Evolutionary conservation across 164 flowering plant genomes (phyloP).

Genomic region (Saururus chinensis): DNA sequence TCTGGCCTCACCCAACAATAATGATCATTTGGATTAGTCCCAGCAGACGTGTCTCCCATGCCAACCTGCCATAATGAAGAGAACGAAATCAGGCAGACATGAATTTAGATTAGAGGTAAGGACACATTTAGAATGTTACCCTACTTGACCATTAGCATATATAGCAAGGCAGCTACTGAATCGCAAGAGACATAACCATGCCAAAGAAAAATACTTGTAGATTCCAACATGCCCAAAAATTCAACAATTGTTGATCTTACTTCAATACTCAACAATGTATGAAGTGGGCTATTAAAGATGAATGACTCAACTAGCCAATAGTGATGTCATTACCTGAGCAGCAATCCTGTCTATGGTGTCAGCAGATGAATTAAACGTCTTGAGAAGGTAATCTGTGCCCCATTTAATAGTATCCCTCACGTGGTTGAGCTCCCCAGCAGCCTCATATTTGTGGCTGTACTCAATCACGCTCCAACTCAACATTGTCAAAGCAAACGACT

Average conservation of each 20-base stretch:
- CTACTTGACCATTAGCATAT: not conserved
- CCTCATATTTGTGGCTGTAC: constrained; percentile 81
- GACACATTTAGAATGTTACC: not conserved
- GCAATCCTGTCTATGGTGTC: constrained; percentile 48
- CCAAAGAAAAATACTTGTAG: not conserved
- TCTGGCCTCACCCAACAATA: constrained; percentile 98
- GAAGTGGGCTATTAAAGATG: too few relatives aligned
- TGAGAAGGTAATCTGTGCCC: constrained; percentile 90
- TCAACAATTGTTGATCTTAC: too few relatives aligned
- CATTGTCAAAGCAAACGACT: constrained; percentile 84
- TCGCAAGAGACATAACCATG: not conserved
- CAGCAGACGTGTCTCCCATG: constrained; percentile 58
- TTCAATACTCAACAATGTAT: too few relatives aligned
- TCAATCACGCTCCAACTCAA: constrained; percentile 94
- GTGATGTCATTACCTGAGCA: constrained; percentile 45
- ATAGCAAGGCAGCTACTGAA: not conserved
- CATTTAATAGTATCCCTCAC: constrained; percentile 83
- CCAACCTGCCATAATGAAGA: constrained; percentile 46
- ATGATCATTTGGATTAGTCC: constrained; percentile 70
- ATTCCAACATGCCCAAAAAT: too few relatives aligned
- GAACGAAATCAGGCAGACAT: not conserved
- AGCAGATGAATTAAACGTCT: constrained; percentile 76
- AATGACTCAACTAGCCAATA: not conserved
- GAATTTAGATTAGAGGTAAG: not conserved
- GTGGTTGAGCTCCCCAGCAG: constrained; percentile 81